These are phyloP conservation scores for Mycena rosella DNA, from an alignment of 768 basidiomycete species.

Conservation along the genomic window DNA sequence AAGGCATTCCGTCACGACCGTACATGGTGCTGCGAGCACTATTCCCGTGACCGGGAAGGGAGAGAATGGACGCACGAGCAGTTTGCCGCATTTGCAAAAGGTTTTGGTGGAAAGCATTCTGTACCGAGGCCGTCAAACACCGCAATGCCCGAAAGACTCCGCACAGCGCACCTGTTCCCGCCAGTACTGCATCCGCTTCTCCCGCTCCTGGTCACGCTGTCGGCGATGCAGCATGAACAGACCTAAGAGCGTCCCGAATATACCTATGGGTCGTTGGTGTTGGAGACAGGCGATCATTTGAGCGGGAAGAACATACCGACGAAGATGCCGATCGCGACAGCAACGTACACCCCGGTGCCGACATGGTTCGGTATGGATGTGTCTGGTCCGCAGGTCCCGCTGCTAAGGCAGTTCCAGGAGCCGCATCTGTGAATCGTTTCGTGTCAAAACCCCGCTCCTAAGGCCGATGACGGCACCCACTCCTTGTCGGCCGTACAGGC, in stretches of 20 bases:
- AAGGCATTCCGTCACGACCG: conserved; percentile 58
- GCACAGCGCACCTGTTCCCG: conserved; percentile 76
- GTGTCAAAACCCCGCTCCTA: not conserved
- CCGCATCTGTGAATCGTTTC: conserved; percentile 63
- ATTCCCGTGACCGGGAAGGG: conserved; percentile 60
- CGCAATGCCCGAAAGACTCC: not conserved
- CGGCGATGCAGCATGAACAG: conserved; percentile 80
- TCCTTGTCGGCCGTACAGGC: conserved; percentile 68
- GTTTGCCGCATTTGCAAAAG: conserved; percentile 84
- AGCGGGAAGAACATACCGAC: conserved; percentile 63
- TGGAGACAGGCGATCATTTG: not conserved
- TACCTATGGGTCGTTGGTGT: conserved; percentile 62
- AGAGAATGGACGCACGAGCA: conserved; percentile 74
- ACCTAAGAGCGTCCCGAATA: conserved; percentile 75
- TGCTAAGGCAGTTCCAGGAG: conserved; percentile 79
- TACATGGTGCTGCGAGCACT: conserved; percentile 65
- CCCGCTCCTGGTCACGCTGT: conserved; percentile 80
- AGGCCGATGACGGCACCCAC: conserved; percentile 45
- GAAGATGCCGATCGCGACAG: conserved; percentile 79
- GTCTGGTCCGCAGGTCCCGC: conserved; percentile 71
- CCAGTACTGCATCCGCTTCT: conserved; percentile 91
- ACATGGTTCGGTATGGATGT: conserved; percentile 75
- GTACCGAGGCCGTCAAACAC: conserved; percentile 17
- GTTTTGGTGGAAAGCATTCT: conserved; percentile 87
- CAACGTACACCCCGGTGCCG: conserved; percentile 75